Evolutionary conservation across 495 filamentous ascomycete genomes (phyloP).

Genomic region (Aspergillus heteromorphus): DNA sequence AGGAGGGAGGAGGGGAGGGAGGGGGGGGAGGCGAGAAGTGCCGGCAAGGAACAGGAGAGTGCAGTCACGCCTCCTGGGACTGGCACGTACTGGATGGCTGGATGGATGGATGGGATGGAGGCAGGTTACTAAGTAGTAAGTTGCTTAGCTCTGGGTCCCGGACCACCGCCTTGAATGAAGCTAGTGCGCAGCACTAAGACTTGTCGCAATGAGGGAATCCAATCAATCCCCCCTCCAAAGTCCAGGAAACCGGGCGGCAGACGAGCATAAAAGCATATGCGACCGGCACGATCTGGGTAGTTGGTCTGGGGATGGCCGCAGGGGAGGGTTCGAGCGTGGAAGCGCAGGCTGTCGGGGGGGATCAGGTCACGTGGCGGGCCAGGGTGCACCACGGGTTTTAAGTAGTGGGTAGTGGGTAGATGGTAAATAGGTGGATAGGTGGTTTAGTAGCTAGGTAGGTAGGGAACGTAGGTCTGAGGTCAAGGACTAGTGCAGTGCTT

Average conservation of each 20-base stretch:
- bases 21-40: constrained; percentile 7
- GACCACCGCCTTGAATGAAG: constrained; percentile 24
- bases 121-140: constrained; percentile 9
- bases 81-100: constrained; percentile 11
- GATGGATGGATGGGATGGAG: constrained; percentile 13
- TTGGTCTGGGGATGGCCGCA: constrained; percentile 9
- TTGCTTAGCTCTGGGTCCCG: constrained; percentile 20
- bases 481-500: too few species aligned
- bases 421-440: background rate
- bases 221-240: constrained; percentile 8
- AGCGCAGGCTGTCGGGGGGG: background rate
- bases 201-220: constrained; percentile 9
- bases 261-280: constrained; percentile 9
- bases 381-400: background rate
- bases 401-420: constrained; percentile 2
- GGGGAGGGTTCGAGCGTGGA: constrained; percentile 3
- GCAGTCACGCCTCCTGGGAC: constrained; percentile 38
- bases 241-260: constrained; percentile 6
- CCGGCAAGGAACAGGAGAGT: constrained; percentile 13
- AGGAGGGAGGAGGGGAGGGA: constrained; percentile 6
- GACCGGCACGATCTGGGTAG: constrained; percentile 8
- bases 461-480: too few species aligned
- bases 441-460: background rate
- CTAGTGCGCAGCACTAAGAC: constrained; percentile 23
- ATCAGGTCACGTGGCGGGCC: background rate